These are phyloP conservation scores for Dipodascus albidus DNA, from an alignment of 805 yeast genomes.

Conservation along the genomic window DNA sequence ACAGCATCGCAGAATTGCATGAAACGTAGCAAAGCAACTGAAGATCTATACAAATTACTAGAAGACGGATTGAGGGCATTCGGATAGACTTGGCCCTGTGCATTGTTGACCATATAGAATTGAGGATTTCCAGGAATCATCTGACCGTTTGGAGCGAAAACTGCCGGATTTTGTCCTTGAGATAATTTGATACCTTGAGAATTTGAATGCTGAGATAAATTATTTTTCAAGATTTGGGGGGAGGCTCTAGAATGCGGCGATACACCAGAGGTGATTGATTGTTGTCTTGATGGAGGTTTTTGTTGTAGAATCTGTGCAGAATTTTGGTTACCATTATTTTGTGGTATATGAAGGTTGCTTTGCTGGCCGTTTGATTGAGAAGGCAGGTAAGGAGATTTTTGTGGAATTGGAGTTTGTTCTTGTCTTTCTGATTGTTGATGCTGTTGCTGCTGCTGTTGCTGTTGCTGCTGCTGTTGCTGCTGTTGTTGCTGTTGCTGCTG, in stretches of 20 bases:
- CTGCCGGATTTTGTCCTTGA: slow-evolving; percentile 4
- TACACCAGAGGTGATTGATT: slow-evolving; percentile 1
- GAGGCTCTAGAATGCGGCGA: slow-evolving; percentile 6
- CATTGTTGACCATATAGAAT: slow-evolving; percentile 12
- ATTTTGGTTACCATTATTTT: slow-evolving; percentile 3
- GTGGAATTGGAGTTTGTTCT: slow-evolving; percentile 9
- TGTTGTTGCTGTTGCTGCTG: slow-evolving; percentile 7
- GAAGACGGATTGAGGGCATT: slow-evolving; percentile 24
- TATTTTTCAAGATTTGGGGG: slow-evolving; percentile 3
- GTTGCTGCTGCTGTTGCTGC: slow-evolving; percentile 5
- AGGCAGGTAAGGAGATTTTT: slow-evolving; percentile 1
- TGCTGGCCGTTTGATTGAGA: neutral
- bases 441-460: slow-evolving; percentile 15
- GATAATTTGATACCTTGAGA: slow-evolving; percentile 2
- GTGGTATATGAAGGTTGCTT: neutral
- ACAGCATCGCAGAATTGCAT: slow-evolving; percentile 39
- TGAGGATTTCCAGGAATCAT: slow-evolving; percentile 11
- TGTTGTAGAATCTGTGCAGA: slow-evolving; percentile 6
- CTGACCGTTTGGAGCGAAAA: slow-evolving; percentile 7
- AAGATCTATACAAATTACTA: slow-evolving; percentile 20
- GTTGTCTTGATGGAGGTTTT: slow-evolving; percentile 1
- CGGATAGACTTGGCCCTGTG: neutral
- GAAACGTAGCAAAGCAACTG: slow-evolving; percentile 36
- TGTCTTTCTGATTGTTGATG: slow-evolving; percentile 12
- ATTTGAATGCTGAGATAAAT: slow-evolving; percentile 2